Evolutionary conservation across 2,329 filamentous ascomycete species (phyloP).

Genomic region (Epichloe festucae): DNA sequence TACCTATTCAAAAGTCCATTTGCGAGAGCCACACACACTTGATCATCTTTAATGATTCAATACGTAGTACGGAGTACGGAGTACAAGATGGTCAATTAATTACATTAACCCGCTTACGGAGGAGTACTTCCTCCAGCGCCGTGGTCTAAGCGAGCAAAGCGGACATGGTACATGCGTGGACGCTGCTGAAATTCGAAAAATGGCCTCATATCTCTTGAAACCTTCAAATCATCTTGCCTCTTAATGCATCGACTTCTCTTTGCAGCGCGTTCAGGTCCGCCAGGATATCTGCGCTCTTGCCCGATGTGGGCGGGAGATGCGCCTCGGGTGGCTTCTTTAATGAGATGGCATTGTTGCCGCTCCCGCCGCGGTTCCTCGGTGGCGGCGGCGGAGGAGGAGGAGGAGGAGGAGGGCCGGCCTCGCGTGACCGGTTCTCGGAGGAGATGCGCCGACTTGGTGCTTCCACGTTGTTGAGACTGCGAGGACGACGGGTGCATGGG

Average conservation of each 20-base stretch:
- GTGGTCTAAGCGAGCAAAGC: no score
- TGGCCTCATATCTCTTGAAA: not conserved
- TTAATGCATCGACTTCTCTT: slow-evolving; percentile 59
- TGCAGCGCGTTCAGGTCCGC: slow-evolving; percentile 61
- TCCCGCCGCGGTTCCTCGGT: slow-evolving; percentile 32
- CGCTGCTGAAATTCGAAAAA: not conserved
- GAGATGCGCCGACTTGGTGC: slow-evolving; percentile 17
- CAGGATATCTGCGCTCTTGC: slow-evolving; percentile 46
- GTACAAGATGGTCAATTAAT: no score
- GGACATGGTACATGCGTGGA: not conserved
- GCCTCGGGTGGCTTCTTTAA: slow-evolving; percentile 15
- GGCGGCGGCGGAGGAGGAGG: slow-evolving; percentile 37
- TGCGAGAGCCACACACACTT: no score
- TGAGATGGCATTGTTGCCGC: slow-evolving; percentile 27
- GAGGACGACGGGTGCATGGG: slow-evolving; percentile 29
- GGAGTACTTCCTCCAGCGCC: no score
- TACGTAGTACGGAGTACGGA: no score
- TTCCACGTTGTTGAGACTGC: slow-evolving; percentile 30
- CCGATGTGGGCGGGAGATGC: slow-evolving; percentile 11
- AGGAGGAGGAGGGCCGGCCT: slow-evolving; percentile 9
- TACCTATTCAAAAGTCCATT: no score
- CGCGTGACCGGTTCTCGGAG: slow-evolving; percentile 17
- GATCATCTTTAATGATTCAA: no score
- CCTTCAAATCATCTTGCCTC: slow-evolving; percentile 16
- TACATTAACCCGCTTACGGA: no score